phyloP scores from a whole-genome alignment of 805 yeast species.

The Starmerella kuoi region DNA sequence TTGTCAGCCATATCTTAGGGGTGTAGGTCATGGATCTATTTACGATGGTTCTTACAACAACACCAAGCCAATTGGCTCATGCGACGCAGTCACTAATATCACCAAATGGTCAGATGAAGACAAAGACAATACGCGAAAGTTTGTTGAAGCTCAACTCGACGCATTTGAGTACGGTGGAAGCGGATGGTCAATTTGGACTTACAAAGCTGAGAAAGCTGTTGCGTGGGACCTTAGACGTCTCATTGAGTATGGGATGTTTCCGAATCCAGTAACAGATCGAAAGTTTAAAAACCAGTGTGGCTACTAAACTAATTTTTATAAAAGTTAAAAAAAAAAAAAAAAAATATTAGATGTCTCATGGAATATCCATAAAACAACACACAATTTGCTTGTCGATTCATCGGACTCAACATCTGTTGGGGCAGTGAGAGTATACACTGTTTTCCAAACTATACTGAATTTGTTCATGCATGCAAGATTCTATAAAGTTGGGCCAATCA shows the following conservation, averaged over 20 bases:
- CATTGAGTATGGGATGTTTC: conserved; percentile 50
- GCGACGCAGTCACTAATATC: conserved; percentile 40
- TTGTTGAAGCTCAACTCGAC: conserved; percentile 82
- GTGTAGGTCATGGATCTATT: conserved; percentile 72
- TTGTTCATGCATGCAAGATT: too few species aligned
- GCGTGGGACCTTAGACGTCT: conserved; percentile 78
- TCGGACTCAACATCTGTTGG: too few species aligned
- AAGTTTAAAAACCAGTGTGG: conserved; percentile 58
- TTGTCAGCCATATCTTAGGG: conserved; percentile 80
- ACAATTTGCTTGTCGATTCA: too few species aligned
- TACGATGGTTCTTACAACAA: conserved; percentile 52
- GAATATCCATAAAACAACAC: too few species aligned
- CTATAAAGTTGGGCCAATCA: too few species aligned
- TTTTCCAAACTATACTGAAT: too few species aligned
- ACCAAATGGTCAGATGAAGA: conserved; percentile 45
- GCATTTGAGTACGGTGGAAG: conserved; percentile 47
- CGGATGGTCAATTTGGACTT: conserved; percentile 93
- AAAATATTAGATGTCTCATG: too few species aligned
- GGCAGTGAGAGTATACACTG: too few species aligned
- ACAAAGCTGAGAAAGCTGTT: conserved; percentile 69
- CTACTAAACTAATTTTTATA: too few species aligned
- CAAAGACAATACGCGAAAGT: conserved; percentile 48
- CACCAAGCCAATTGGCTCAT: conserved; percentile 43
- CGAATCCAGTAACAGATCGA: conserved; percentile 64
- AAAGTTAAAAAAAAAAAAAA: too few species aligned